phyloP scores from a whole-genome alignment of 306 rosid species.

The Sophora flavescens region DNA sequence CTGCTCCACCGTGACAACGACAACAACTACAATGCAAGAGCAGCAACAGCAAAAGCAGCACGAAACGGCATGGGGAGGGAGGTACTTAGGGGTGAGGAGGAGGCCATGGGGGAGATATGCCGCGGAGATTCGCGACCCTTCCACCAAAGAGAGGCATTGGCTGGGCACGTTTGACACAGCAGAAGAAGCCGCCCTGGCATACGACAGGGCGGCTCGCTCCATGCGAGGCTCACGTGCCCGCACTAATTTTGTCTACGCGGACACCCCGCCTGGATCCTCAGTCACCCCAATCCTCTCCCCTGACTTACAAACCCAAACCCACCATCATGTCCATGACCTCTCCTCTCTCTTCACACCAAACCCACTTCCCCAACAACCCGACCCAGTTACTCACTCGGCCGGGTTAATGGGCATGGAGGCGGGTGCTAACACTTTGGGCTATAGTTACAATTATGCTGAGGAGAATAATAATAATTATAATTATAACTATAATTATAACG shows the following conservation, averaged over 20 bases:
- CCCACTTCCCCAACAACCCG: slow-evolving; percentile 33
- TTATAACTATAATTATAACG: neutral
- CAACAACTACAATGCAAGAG: slow-evolving; percentile 24
- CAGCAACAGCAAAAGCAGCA: slow-evolving; percentile 32
- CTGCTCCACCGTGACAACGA: neutral
- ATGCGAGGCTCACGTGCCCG: slow-evolving; percentile 72
- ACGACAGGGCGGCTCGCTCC: slow-evolving; percentile 64
- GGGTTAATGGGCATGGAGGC: slow-evolving; percentile 8
- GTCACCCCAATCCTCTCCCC: slow-evolving; percentile 62
- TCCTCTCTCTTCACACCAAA: slow-evolving; percentile 27
- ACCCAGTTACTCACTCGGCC: slow-evolving; percentile 23
- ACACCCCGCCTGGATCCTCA: slow-evolving; percentile 59
- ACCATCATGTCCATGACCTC: slow-evolving; percentile 36
- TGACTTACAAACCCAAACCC: slow-evolving; percentile 34
- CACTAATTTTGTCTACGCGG: slow-evolving; percentile 61
- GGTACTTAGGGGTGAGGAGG: slow-evolving; percentile 65
- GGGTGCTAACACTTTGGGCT: slow-evolving; percentile 13
- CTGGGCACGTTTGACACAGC: slow-evolving; percentile 69
- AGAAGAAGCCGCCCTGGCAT: slow-evolving; percentile 67
- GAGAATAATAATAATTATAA: neutral
- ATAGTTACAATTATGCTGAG: neutral
- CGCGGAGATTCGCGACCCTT: slow-evolving; percentile 66
- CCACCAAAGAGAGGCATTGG: slow-evolving; percentile 68
- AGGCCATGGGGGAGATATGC: slow-evolving; percentile 72
- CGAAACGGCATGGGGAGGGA: slow-evolving; percentile 60